Evolutionary conservation across 306 rosid species (phyloP), one percentile per base, ranked within the genome.

Genomic region (Medicago ruthenica): DNA sequence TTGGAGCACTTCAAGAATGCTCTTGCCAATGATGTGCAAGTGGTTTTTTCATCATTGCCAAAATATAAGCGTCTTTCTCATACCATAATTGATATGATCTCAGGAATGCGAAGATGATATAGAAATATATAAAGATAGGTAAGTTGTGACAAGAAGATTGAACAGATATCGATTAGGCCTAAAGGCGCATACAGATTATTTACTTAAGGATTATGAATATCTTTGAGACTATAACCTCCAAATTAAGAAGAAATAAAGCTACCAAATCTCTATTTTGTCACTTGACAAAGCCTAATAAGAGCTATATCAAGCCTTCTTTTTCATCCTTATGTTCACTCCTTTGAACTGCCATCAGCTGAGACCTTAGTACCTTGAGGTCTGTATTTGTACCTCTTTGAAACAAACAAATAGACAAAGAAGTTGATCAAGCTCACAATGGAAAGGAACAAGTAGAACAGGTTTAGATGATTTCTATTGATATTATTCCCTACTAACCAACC

Each of bases 401-500:
- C 92, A 54, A 89, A 47, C 80, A 95, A 20, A 75, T 95, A 95
- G 60, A 86, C 9, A 0, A 5, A 80, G 85, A 95, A 92, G 81
- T 95, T 95, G 75, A 86, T 22, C 77, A 90, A 85, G 75, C 98
- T 95, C 80, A 87, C 21, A 14, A 85, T n/a, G 7, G 96, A 85
- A 54, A 95, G 98, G 77, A 92, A 78, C 92, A 83, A 85, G 69
- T 80, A 95, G 83, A 95, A 95, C 34, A 87, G 81, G 58, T 95
- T 86, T 61, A 95, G 84, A 81, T 90, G 89, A 83, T 90, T 92
- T 77, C 88, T 84, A 44, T 95, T 95, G 12, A 95, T 88, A 59
- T 95, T 95, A 64, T 95, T 90, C 77, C 98, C 97, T 4, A 71
- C 87, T 77, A 95, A 67, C 98, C 98, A 95, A 0, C 97, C 96